A percentile compares a stretch with the other conserved stretches of the same genome.
phyloP scores from a whole-genome alignment of 2,329 filamentous ascomycete genomes.

The Trichoderma sp. region DNA sequence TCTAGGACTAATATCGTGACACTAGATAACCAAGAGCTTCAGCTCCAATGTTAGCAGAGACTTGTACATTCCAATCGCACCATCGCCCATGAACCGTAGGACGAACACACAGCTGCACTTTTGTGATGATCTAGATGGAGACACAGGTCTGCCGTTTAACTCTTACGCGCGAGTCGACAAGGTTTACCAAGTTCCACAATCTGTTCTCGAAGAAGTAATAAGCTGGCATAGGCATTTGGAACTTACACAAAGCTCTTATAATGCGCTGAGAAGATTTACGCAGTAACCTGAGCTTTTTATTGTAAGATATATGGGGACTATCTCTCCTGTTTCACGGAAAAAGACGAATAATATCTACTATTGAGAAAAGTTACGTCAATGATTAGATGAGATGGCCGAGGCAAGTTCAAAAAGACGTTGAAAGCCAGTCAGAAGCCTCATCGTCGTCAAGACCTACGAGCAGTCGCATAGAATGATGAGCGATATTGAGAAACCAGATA shows the following conservation, averaged over 20 bases:
- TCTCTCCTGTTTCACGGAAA: too few relatives aligned
- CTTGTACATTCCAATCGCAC: neutral
- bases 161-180: neutral
- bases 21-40: neutral
- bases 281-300: too few relatives aligned
- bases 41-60: too few relatives aligned
- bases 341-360: too few relatives aligned
- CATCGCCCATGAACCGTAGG: neutral
- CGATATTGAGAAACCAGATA: too few relatives aligned
- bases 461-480: too few relatives aligned
- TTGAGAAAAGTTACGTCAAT: neutral
- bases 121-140: neutral
- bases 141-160: neutral
- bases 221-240: neutral
- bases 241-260: neutral
- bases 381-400: neutral
- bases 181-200: neutral
- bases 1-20: neutral
- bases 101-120: neutral
- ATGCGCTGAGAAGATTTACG: too few relatives aligned
- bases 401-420: too few relatives aligned
- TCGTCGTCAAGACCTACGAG: too few relatives aligned
- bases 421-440: too few relatives aligned
- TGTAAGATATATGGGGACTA: too few relatives aligned
- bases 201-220: neutral